Percentiles rank a stretch among this genome's conserved stretches.
Evolutionary conservation across 164 flowering plant species (phyloP).

Genomic region (Euptelea pleiosperma): DNA sequence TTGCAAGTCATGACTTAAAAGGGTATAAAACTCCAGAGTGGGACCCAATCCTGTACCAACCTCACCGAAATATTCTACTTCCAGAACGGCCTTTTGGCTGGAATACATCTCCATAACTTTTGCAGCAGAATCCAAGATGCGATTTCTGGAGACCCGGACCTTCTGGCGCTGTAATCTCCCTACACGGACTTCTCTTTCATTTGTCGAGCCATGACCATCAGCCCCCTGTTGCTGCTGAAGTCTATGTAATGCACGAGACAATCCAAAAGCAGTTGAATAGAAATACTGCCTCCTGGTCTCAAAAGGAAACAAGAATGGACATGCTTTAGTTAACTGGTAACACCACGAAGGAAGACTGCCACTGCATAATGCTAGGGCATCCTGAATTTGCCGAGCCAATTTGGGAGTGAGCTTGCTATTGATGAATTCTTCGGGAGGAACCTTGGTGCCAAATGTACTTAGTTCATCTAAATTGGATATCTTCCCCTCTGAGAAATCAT

Average conservation of each 20-base stretch:
- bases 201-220: constrained; percentile 66
- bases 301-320: constrained; percentile 96
- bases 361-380: constrained; percentile 92
- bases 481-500: constrained; percentile 68
- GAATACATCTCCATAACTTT: constrained; percentile 99
- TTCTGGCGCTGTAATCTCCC: constrained; percentile 93
- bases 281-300: constrained; percentile 92
- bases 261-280: constrained; percentile 96
- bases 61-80: constrained; percentile 98
- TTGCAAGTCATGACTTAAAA: constrained; percentile 87
- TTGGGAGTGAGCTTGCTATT: constrained; percentile 93
- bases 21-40: constrained; percentile 93
- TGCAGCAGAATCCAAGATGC: constrained; percentile 92
- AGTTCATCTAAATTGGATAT: constrained; percentile 53
- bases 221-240: constrained; percentile 97
- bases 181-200: constrained; percentile 87
- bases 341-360: constrained; percentile 98
- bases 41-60: constrained; percentile 99
- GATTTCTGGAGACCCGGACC: constrained; percentile 90
- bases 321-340: constrained; percentile 90
- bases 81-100: constrained; percentile 94
- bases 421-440: constrained; percentile 67
- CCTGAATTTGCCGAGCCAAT: constrained; percentile 91
- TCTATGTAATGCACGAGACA: constrained; percentile 86
- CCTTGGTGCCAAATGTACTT: constrained; percentile 46